Conservation (phyloP, 257 asterid species). For the Solanum habrochaites region DNA sequence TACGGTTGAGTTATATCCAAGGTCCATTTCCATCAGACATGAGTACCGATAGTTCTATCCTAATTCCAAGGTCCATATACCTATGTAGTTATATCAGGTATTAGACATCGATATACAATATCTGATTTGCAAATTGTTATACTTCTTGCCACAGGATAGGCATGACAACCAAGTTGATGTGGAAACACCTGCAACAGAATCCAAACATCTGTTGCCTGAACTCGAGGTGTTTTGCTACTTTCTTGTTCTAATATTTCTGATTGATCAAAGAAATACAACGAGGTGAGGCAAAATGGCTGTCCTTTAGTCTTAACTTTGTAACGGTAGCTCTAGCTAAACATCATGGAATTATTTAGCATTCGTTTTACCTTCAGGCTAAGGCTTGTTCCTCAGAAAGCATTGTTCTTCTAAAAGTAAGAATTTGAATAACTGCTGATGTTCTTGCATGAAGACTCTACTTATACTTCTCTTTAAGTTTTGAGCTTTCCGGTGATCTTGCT, state of each 20-base stretch:
- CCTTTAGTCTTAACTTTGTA: neutral
- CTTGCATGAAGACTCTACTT: conserved; percentile 73
- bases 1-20: too few species aligned
- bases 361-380: conserved; percentile 42
- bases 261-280: conserved; percentile 52
- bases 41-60: too few species aligned
- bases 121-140: too few species aligned
- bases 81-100: too few species aligned
- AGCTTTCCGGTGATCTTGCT: conserved; percentile 63
- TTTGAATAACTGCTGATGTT: conserved; percentile 57
- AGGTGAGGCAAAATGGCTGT: conserved; percentile 22
- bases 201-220: conserved; percentile 55
- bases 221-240: conserved; percentile 59
- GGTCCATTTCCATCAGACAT: too few species aligned
- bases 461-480: conserved; percentile 67
- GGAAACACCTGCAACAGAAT: conserved; percentile 34
- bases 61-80: too few species aligned
- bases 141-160: too few species aligned
- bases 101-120: too few species aligned
- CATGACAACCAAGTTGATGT: conserved; percentile 11
- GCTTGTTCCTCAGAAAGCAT: conserved; percentile 69
- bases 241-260: conserved; percentile 50
- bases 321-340: neutral
- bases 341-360: neutral
- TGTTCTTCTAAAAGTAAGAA: conserved; percentile 49